A percentile compares a stretch with the other conserved stretches of the same genome.
Conservation (phyloP, 331 rosid species). For the Malus hybrid region DNA sequence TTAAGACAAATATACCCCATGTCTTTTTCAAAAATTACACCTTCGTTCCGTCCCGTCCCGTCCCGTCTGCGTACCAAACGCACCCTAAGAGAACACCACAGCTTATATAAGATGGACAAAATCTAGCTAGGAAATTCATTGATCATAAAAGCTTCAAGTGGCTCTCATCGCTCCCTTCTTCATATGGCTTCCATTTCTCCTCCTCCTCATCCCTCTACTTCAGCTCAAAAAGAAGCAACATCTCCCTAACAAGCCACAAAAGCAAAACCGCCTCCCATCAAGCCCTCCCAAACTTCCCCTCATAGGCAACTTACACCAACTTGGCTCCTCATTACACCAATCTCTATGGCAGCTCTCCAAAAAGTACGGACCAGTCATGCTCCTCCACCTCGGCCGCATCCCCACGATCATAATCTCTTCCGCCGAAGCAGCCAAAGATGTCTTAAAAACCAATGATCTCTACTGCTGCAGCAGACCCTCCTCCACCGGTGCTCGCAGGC, state of each 20-base stretch:
- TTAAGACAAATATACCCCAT: no score
- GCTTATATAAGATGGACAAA: neutral
- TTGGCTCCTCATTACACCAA: constrained; percentile 25
- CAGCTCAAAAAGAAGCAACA: neutral
- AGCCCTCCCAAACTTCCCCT: constrained; percentile 42
- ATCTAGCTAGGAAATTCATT: neutral
- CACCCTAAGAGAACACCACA: no score
- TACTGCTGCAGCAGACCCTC: constrained; percentile 19
- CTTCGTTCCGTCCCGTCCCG: no score
- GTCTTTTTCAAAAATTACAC: no score
- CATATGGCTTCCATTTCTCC: constrained; percentile 13
- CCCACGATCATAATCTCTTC: constrained; percentile 21
- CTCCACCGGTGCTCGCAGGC: neutral
- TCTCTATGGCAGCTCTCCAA: constrained; percentile 23
- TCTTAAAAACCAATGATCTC: constrained; percentile 24
- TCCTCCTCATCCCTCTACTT: neutral
- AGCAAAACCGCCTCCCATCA: constrained; percentile 14
- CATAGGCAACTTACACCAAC: constrained; percentile 38
- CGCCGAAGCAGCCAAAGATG: constrained; percentile 18
- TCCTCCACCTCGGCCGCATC: constrained; percentile 13
- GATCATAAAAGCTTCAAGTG: constrained; percentile 1
- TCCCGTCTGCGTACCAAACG: no score
- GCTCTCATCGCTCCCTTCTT: neutral
- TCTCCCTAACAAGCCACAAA: neutral
- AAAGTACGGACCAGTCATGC: constrained; percentile 31